phyloP scores from a whole-genome alignment of 345 rosid genomes.

The Nasturtium officinale region DNA sequence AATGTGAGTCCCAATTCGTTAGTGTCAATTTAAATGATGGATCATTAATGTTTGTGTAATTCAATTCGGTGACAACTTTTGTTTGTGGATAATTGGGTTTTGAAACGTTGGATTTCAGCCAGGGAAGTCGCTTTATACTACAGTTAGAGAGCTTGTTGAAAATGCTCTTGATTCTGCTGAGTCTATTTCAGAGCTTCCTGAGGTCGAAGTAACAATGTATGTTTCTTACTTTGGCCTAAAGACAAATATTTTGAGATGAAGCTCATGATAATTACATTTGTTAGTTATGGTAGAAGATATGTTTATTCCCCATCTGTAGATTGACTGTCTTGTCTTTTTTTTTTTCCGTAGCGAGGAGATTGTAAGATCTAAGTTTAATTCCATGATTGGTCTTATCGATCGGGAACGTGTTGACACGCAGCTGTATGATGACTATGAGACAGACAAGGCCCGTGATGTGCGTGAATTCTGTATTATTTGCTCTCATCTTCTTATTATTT shows the following conservation, averaged over 20 bases:
- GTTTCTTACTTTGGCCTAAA: constrained; percentile 27
- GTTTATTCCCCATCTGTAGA: constrained; percentile 13
- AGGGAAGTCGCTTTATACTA: constrained; percentile 87
- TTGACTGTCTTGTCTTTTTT: constrained; percentile 10
- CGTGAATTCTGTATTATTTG: constrained; percentile 25
- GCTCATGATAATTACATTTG: neutral
- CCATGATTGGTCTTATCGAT: constrained; percentile 93
- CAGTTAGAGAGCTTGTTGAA: constrained; percentile 92
- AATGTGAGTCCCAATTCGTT: constrained; percentile 55
- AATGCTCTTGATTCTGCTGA: constrained; percentile 94
- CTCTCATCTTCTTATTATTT: neutral
- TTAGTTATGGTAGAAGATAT: constrained; percentile 10
- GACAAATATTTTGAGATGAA: neutral
- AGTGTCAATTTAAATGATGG: neutral
- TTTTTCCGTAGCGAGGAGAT: constrained; percentile 79
- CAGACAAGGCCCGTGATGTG: constrained; percentile 93
- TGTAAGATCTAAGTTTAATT: constrained; percentile 77
- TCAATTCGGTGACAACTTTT: neutral
- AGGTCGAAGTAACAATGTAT: constrained; percentile 82
- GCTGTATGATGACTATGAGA: constrained; percentile 90
- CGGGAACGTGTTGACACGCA: constrained; percentile 79
- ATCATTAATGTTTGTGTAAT: neutral
- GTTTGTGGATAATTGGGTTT: constrained; percentile 10
- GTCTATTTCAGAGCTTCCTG: constrained; percentile 90
- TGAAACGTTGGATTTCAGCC: constrained; percentile 57